Evolutionary conservation across 129 eudicot species (phyloP), one percentile per base, ranked within the genome.

Genomic region (Helianthus annuus): DNA sequence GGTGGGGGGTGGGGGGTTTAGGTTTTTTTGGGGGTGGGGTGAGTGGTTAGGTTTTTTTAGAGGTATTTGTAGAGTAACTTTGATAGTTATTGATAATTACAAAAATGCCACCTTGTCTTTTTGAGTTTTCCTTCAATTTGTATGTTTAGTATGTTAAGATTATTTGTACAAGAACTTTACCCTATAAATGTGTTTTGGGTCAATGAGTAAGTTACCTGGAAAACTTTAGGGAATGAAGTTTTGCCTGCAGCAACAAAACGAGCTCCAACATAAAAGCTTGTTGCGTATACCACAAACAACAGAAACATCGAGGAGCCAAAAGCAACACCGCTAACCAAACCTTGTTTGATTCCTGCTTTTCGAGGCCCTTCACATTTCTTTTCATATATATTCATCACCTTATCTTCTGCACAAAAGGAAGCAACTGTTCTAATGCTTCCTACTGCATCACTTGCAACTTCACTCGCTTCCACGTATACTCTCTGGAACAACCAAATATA

Each of bases 401-500:
- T 86, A 56, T 89, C 89, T 81, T 92, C 94, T 0, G 96, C 94
- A 80, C 94, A 86, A 78, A 92, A 92, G 14, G 96, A 89, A 74
- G 96, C 98, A 44, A 92, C 86, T 13, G 95, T 92, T 73, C 96
- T 75, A 77, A 89, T 87, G 66, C 92, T 85, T 39, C 96, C 88
- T 7, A 92, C 92, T 17, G 98, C 96, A 80, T 89, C 95, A 64
- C 83, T 89, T 0, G 98, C 98, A 10, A 89, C 84, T 76, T 92
- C 94, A 82, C 89, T 92, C 12, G 96, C 98, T 38, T 89, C 90
- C 75, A 85, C 96, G 3, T 85, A 92, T 84, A 80, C 84, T 34
- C 38, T 77, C 97, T 91, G 86, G 61, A 69, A 66, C 57, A 17
- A 16, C 69, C 53, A 27, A 27, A 0, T 46, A 39, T 9, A 29